phyloP scores from a whole-genome alignment of 768 basidiomycete genomes.

The Xerocomellus amylosporus region DNA sequence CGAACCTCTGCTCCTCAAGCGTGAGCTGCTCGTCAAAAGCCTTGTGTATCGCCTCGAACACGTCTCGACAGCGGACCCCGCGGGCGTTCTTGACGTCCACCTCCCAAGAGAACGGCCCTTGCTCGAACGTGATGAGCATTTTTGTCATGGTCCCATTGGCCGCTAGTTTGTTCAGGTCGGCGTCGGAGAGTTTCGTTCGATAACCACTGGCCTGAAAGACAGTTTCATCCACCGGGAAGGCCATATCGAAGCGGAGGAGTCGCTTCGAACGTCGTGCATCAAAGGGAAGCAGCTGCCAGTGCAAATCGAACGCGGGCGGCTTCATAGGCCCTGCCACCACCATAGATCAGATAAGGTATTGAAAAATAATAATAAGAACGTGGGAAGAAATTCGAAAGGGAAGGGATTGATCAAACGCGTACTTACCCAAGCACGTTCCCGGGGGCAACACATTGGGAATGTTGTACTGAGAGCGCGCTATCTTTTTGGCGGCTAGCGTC shows the following conservation, averaged over 20 bases:
- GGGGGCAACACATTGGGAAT: conserved; percentile 22
- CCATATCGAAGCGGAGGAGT: conserved; percentile 49
- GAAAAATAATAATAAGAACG: not conserved
- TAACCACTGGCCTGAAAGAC: conserved; percentile 23
- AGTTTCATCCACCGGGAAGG: conserved; percentile 40
- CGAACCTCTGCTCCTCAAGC: conserved; percentile 40
- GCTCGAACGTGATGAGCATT: conserved; percentile 47
- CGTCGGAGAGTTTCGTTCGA: conserved; percentile 32
- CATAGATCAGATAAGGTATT: conserved; percentile 30
- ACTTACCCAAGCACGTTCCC: conserved; percentile 28
- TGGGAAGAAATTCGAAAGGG: not conserved
- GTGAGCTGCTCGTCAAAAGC: conserved; percentile 46
- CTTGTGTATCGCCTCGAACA: conserved; percentile 57
- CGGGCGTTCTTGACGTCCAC: conserved; percentile 42
- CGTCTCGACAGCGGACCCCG: conserved; percentile 53
- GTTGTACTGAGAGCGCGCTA: conserved; percentile 18
- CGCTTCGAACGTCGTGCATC: conserved; percentile 33
- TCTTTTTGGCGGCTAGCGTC: conserved; percentile 21
- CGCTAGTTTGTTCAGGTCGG: conserved; percentile 43
- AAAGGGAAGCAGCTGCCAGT: conserved; percentile 50
- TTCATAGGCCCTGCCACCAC: conserved; percentile 37
- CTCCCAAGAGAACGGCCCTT: conserved; percentile 37
- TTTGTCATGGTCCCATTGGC: conserved; percentile 44
- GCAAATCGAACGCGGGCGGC: conserved; percentile 39
- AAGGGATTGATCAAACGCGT: not conserved